Evolutionary conservation across 2,329 filamentous ascomycete genomes (phyloP), one percentile per base, ranked within the genome.

Genomic region (Ophiostoma himal-ulmi): DNA sequence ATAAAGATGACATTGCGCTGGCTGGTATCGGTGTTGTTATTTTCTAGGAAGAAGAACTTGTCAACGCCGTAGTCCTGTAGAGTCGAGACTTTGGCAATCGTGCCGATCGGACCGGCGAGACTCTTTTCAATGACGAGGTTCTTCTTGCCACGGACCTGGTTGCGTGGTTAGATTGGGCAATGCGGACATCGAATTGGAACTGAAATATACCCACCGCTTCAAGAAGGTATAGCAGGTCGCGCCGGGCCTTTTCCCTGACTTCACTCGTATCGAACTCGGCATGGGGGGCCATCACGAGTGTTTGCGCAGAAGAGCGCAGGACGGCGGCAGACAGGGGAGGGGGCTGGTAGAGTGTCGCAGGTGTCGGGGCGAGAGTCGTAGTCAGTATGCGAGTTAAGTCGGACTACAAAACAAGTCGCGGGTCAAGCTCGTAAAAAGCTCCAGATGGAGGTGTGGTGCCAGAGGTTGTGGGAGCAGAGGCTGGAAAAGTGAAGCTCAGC

Each of bases 51-150:
- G 83, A 98, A 99, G 75, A 97, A 92, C 80, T 96, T 96, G 80
- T 98, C 94, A 75, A 99, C 94, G 39, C 96, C 96, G 82, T 98
- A 97, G 77, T 99, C 95, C 78, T 98, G 93, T 20, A 97, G 86
- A 11, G 92, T 94, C 30, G 94, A 94, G 77, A 97, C 96, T 79
- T 97, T 97, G 81, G 96, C 93, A 75, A 99, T 90, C 72, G 94
- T 86, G 72, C 94, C 93, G 75, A 99, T 86, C 39, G 94, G 92
- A 34, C 94, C 95, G 75, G 94, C 93, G 75, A 99, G 85, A 76
- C 89, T 90, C 80, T 91, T 92, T 79, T 98, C 94, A 77, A 99
- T 90, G 69, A 99, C 91, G 73, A 99, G 84, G 77, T 97, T 98
- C 85, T 99, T 99, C 87, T 98, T 99, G 75, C 96, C 96, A 78